Evolutionary conservation across 176 grass and related monocot genomes (phyloP).

Genomic region (Oryza nivara): DNA sequence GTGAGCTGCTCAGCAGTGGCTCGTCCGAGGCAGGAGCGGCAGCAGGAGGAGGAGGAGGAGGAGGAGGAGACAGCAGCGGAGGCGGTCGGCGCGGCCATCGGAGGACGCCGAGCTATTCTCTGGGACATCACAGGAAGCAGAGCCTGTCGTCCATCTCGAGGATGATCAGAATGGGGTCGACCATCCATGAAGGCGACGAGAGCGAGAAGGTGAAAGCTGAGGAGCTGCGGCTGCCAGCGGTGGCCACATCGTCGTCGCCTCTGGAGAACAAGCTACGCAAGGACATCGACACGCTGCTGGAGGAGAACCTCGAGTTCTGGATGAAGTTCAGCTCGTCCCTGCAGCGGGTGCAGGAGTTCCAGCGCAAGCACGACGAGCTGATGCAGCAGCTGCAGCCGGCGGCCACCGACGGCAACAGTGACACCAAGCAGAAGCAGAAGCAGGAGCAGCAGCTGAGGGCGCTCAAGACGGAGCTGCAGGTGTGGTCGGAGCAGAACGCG

Average conservation of each 20-base stretch:
- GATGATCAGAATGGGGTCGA: slow-evolving; percentile 48
- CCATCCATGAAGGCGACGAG: slow-evolving; percentile 13
- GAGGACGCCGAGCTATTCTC: slow-evolving; percentile 49
- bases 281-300: slow-evolving; percentile 76
- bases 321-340: slow-evolving; percentile 84
- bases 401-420: not conserved
- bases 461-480: slow-evolving; percentile 86
- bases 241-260: slow-evolving; percentile 40
- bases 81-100: slow-evolving; percentile 24
- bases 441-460: slow-evolving; percentile 61
- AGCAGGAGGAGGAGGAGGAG: not conserved
- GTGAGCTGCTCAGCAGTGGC: slow-evolving; percentile 40
- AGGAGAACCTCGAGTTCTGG: slow-evolving; percentile 96
- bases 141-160: slow-evolving; percentile 52
- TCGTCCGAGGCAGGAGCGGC: not conserved
- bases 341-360: slow-evolving; percentile 77
- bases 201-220: slow-evolving; percentile 29
- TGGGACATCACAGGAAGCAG: slow-evolving; percentile 34
- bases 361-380: slow-evolving; percentile 49
- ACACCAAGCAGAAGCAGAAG: slow-evolving; percentile 30
- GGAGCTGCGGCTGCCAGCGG: slow-evolving; percentile 35
- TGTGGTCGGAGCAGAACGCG: slow-evolving; percentile 87
- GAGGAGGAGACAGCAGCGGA: not conserved
- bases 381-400: slow-evolving; percentile 41
- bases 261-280: slow-evolving; percentile 72